Percentiles rank a stretch among this genome's conserved stretches.
These are phyloP conservation scores for Trichosphaerium sp. DNA, from an alignment of 78 protist genomes.

Conservation along the genomic window DNA sequence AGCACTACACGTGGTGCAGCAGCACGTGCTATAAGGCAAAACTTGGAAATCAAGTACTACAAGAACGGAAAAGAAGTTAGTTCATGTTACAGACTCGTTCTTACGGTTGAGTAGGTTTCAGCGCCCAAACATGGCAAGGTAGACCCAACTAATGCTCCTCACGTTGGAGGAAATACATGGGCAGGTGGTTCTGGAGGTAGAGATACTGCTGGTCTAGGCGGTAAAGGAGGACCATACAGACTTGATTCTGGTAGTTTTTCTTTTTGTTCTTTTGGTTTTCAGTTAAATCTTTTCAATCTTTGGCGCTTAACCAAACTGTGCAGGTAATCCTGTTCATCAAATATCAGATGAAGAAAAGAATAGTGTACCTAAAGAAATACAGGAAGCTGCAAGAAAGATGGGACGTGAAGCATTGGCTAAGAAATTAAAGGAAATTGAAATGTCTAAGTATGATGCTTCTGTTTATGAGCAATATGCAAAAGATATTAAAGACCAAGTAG, in stretches of 20 bases:
- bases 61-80: too few relatives aligned
- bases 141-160: constrained; percentile 23
- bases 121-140: constrained; percentile 44
- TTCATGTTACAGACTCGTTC: too few relatives aligned
- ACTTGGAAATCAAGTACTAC: too few relatives aligned
- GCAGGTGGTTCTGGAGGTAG: constrained; percentile 74
- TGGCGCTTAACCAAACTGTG: too few relatives aligned
- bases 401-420: neutral
- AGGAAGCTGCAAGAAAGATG: constrained; percentile 25
- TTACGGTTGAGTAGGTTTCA: too few relatives aligned
- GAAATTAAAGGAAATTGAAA: constrained; percentile 9
- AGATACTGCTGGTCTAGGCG: constrained; percentile 70
- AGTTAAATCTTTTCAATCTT: too few relatives aligned
- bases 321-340: constrained; percentile 12
- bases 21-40: too few relatives aligned
- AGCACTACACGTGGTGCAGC: too few relatives aligned
- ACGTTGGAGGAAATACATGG: constrained; percentile 66
- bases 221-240: constrained; percentile 63
- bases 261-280: constrained; percentile 5
- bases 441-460: neutral
- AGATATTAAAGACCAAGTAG: too few relatives aligned
- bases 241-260: too few relatives aligned
- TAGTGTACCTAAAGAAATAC: constrained; percentile 17
- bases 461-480: neutral
- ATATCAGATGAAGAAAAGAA: constrained; percentile 4